Base-by-base conservation (phyloP, 2,329 filamentous ascomycete species). In the Calonectria pteridis region DNA sequence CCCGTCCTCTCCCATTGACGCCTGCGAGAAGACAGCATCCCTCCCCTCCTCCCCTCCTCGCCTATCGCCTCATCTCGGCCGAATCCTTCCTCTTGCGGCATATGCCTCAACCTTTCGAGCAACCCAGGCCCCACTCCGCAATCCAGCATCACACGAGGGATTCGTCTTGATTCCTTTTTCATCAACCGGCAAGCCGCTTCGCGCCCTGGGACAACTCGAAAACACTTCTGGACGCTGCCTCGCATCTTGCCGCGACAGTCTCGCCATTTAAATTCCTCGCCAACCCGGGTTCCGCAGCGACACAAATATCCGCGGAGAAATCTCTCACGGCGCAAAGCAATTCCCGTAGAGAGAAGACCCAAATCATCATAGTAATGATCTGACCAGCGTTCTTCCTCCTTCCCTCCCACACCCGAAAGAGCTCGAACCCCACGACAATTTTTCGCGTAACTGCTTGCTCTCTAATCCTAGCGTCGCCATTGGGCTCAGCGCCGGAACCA, bases 291-390 rank as follows among this genome's bases (percentile, higher is more conserved):
- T 26, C 55, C 10, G 13, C 11, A 59, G 16, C 33, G 31, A 46
- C 43, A 10, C 7, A 10, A 13, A n/a, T 23, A 13, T 23, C 43
- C 43, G 43, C 43, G 43, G 43, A 46, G 40, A 46, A n/a, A n/a
- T 4, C 5, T 28, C 55, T 23, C 29, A n/a, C n/a, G 33, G n/a
- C 55, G n/a, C 51, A 59, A n/a, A 13, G 55, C 31, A 59, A 59
- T 33, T 29, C 31, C 18, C n/a, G n/a, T n/a, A n/a, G n/a, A n/a
- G n/a, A n/a, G 58, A 55, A 69, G 23, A 40, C 46, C 1, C 43
- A 46, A 64, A 72, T 69, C 69, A 69, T 37, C 73, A 74, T 69
- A 74, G 64, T 23, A 53, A 74, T 74, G 73, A 67, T 69, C 73
- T 74, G 73, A 74, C 66, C 43, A 55, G 58, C 33, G 33, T 29